These are phyloP conservation scores for Mycena haematopus DNA, from an alignment of 768 basidiomycete genomes.

Conservation along the genomic window DNA sequence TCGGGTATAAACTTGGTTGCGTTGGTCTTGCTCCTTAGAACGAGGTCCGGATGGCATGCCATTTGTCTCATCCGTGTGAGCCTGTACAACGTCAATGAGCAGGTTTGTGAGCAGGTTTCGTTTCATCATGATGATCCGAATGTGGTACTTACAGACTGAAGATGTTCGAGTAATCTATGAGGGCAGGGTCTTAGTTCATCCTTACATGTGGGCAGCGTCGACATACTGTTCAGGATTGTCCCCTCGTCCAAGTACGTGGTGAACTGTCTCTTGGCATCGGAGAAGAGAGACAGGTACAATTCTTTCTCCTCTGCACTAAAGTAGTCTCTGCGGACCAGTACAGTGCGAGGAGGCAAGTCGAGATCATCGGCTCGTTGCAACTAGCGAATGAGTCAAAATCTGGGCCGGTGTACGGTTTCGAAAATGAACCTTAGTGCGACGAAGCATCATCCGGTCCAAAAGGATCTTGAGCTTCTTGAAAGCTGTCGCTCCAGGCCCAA, in stretches of 20 bases:
- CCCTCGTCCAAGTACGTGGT: constrained; percentile 89
- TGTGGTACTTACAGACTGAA: constrained; percentile 68
- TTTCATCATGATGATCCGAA: not conserved
- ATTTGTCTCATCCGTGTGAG: constrained; percentile 96
- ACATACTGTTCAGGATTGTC: constrained; percentile 90
- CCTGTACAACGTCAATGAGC: constrained; percentile 44
- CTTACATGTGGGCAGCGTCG: constrained; percentile 1
- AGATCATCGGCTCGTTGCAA: constrained; percentile 96
- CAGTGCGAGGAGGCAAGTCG: constrained; percentile 90
- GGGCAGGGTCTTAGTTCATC: constrained; percentile 13
- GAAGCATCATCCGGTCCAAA: constrained; percentile 94
- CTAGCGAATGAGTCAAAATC: constrained; percentile 43
- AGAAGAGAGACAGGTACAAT: constrained; percentile 88
- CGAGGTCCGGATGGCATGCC: constrained; percentile 95
- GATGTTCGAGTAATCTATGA: constrained; percentile 85
- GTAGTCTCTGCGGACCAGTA: constrained; percentile 86
- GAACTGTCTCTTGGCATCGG: constrained; percentile 92
- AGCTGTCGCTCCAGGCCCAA: constrained; percentile 76
- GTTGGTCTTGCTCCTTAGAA: constrained; percentile 86
- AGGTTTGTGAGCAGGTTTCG: too few relatives aligned
- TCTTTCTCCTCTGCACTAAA: constrained; percentile 99
- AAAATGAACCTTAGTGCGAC: constrained; percentile 74
- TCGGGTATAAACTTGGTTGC: constrained; percentile 62
- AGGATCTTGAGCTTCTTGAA: constrained; percentile 94
- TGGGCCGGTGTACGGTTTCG: not conserved